Base-by-base conservation (phyloP, 768 basidiomycete species). In the Mycena leptocephala region DNA sequence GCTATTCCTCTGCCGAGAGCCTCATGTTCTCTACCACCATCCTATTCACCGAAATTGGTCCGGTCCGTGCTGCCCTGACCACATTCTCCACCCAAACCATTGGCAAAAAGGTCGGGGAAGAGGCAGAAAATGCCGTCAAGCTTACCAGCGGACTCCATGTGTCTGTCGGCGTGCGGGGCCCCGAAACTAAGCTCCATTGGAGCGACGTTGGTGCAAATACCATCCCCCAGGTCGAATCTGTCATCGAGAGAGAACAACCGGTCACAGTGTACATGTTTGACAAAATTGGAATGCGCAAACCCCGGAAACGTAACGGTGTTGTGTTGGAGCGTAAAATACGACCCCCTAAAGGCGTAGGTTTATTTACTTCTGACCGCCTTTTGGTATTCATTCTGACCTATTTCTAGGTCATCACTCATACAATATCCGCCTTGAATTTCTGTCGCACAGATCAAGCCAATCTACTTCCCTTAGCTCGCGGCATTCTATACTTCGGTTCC, bases 331-430 rank as follows among this genome's bases (percentile, higher is more conserved):
- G 62, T 9, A 24, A 64, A 32, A 6, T n/a, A 5, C 39, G 62
- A 8, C 62, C 62, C 2, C 24, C 62, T 1, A 30, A 41, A 18
- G 9, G n/a, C 14, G 62, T 64, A 41, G 33, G 62, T 64, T 28
- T 28, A 18, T 46, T 46, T 18, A 46, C 7, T 46, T 46, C 43
- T 46, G 43, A 46, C 43, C 43, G 8, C 8, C 9, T 48, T 18
- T 2, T 20, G 76, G 69, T 76, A 20, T 70, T 58, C 35, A 75
- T 64, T 16, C 76, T 79, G 61, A 28, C 72, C 0, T n/a, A n/a
- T n/a, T n/a, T n/a, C n/a, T n/a, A n/a, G n/a, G n/a, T n/a, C n/a
- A n/a, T n/a, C n/a, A n/a, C n/a, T n/a, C n/a, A n/a, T n/a, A n/a
- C n/a, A n/a, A n/a, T n/a, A n/a, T n/a, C n/a, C n/a, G n/a, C n/a